A percentile compares a stretch with the other conserved stretches of the same genome.
Conservation (phyloP, 768 basidiomycete genomes). For the Krasilnikovozyma curviuscula region DNA sequence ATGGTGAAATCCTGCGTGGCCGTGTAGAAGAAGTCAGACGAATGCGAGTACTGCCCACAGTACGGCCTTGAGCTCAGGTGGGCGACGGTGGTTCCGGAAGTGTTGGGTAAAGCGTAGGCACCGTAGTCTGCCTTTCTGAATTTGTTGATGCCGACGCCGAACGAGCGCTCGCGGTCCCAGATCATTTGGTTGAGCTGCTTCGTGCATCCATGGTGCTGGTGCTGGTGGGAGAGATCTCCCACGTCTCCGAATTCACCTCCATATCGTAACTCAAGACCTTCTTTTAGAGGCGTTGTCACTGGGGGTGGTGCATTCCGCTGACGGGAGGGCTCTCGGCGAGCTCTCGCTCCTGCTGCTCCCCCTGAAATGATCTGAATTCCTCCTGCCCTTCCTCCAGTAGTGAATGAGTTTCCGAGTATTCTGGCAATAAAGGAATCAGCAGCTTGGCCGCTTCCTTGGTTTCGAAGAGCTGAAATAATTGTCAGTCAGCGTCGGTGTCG, state of each 20-base stretch:
- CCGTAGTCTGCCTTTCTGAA: background rate
- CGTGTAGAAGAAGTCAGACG: conserved; percentile 83
- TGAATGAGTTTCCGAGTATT: too few species aligned
- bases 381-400: too few species aligned
- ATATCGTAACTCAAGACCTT: conserved; percentile 3
- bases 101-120: conserved; percentile 4
- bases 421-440: too few species aligned
- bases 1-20: conserved; percentile 50
- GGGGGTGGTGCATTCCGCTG: too few species aligned
- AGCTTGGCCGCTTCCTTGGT: too few species aligned
- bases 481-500: too few species aligned
- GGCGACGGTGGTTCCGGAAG: conserved; percentile 7
- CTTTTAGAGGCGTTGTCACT: background rate
- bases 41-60: conserved; percentile 27
- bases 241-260: conserved; percentile 11
- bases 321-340: too few species aligned
- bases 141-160: background rate
- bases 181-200: background rate
- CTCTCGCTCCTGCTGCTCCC: too few species aligned
- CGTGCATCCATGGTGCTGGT: too few species aligned
- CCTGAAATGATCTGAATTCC: too few species aligned
- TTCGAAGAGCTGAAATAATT: too few species aligned
- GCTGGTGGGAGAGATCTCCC: too few species aligned
- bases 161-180: conserved; percentile 3
- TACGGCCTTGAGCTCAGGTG: conserved; percentile 4